Base-by-base conservation (phyloP, 2,329 filamentous ascomycete genomes). In the Septoria petroselini region DNA sequence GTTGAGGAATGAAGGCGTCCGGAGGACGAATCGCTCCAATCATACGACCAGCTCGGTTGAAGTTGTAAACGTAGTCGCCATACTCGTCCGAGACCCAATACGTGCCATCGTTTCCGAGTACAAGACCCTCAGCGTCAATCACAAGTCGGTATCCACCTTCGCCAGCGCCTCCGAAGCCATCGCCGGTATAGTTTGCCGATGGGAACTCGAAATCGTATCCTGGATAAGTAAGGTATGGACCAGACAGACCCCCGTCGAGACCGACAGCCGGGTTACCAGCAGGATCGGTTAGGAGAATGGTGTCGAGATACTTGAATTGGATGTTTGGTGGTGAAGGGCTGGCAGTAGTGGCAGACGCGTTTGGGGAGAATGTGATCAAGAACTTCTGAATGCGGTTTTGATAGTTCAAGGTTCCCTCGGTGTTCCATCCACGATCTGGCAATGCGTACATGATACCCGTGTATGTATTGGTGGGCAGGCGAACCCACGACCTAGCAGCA, bases 21-120 rank as follows among this genome's bases (percentile, higher is more conserved):
- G 83, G 83, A 0, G 84, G 84, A 11, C 78, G 76, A 51, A 88
- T 82, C 1, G 84, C 84, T 1, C 72, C 69, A 12, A 80, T 65
- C 79, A 88, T 83, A 27, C 70, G 73, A 29, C 85, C 85, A 0
- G 65, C 62, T 2, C 65, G 55, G 53, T 75, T 70, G 67, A 88
- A 88, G 37, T 81, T 76, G 72, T 86, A 88, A 17, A 87, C 70
- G 59, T 83, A 87, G 27, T 57, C 43, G 27, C 48, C 84, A 62
- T 86, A 85, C 68, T 88, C 85, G 62, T 88, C 85, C 6, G 74
- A 78, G 31, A 87, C 72, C 82, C 83, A 88, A 68, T 86, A 87
- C 0, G 74, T 73, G 9, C 78, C 81, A 47, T 85, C 78, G 0
- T 69, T 57, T 41, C 76, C 76, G 5, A 88, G 72, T 1, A 81